These are phyloP conservation scores for Aristolochia californica DNA, from an alignment of 164 flowering plant genomes.

Conservation along the genomic window DNA sequence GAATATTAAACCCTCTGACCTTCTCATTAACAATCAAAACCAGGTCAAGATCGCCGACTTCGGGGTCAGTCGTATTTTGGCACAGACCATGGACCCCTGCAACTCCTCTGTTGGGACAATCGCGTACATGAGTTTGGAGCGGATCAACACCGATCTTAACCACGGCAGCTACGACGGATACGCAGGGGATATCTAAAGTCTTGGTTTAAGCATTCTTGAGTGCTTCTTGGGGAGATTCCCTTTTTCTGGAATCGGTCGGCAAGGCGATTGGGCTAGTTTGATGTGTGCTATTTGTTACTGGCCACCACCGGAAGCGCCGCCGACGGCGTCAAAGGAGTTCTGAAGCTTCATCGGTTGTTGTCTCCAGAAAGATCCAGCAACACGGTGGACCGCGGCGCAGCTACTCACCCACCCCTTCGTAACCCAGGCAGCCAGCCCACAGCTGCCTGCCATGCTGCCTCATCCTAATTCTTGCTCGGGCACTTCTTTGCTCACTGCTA, in stretches of 20 bases:
- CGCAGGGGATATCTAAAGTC: conserved; percentile 89
- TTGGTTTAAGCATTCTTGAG: conserved; percentile 75
- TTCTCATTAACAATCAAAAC: conserved; percentile 37
- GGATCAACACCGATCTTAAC: conserved; percentile 77
- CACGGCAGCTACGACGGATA: conserved; percentile 69
- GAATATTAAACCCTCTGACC: conserved; percentile 79
- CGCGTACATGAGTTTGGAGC: conserved; percentile 90
- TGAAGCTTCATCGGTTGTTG: conserved; percentile 55
- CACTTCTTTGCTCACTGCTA: too few relatives aligned
- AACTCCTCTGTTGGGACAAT: conserved; percentile 76
- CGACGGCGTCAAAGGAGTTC: conserved; percentile 54
- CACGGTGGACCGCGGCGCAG: conserved; percentile 44
- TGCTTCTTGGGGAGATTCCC: conserved; percentile 78
- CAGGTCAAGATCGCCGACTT: conserved; percentile 87
- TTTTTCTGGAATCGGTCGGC: conserved; percentile 45
- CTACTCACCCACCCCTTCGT: conserved; percentile 66
- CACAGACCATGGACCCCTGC: conserved; percentile 77
- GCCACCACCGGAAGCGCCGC: conserved; percentile 76
- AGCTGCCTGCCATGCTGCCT: not conserved
- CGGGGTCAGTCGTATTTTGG: conserved; percentile 59
- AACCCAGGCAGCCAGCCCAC: not conserved
- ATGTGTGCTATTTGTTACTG: conserved; percentile 78
- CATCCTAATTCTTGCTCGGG: not conserved
- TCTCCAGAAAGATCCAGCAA: conserved; percentile 59
- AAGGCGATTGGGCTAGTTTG: conserved; percentile 87